Base-by-base conservation (phyloP, 1,284 basidiomycete genomes). In the Cryptococcus floricola region DNA sequence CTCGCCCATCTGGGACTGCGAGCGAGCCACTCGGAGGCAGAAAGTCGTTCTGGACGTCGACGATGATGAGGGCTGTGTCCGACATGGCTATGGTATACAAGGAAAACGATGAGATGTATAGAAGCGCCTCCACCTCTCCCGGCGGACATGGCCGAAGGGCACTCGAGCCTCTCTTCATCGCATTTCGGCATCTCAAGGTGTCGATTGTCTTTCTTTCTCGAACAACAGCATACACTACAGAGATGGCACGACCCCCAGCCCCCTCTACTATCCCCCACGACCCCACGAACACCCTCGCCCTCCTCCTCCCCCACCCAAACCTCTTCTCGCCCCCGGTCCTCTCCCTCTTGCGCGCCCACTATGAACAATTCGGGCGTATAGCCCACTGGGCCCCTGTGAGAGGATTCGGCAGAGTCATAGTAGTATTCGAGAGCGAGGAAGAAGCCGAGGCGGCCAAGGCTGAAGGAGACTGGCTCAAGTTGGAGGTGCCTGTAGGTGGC, bases 371-470 rank as follows among this genome's bases (percentile, higher is more conserved):
- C 68, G 93, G 92, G 16, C 77, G 81, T 31, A 83, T 96, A 18
- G 85, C 88, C 66, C 83, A 87, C 65, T 96, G 91, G 91, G 89
- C 88, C 1, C 89, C 91, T 7, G 76, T 96, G 10, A 82, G 82
- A n/a, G 84, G 83, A 2, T 88, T 95, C 67, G 84, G 85, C 0
- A 81, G 92, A 19, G 86, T 91, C 37, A 83, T 96, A 46, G 76
- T 92, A 31, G 89, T 94, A 0, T 96, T 87, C 70, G 80, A 82
- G 27, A 70, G 76, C 6, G 84, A 86, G 23, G 64, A 64, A 13
- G 67, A 63, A 13, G 77, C 58, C 23, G 70, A 64, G 13, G 61
- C 58, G 54, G 78, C 77, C 48, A 79, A 71, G 62, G 60, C 46
- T 52, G 64, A 71, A 52, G 69, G 73, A 34, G 66, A 78, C 65